Evolutionary conservation across 192 early-diverging fungal genomes (phyloP).

Genomic region (Backusella sp.): DNA sequence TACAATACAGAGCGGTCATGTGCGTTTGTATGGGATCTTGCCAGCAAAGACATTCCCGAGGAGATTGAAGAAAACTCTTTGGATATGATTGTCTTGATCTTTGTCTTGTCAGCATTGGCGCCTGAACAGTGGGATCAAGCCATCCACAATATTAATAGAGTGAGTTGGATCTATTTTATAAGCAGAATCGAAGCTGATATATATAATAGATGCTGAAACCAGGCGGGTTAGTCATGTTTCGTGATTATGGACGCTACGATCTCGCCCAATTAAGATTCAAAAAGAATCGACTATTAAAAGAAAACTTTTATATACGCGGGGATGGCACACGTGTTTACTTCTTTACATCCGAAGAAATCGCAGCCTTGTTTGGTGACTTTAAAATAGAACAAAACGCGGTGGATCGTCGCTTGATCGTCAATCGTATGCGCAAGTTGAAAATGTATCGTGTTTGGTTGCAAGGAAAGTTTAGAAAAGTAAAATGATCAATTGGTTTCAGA

Average conservation of each 20-base stretch:
- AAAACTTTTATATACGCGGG: constrained; percentile 96
- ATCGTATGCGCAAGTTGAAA: constrained; percentile 85
- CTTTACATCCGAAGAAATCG: constrained; percentile 64
- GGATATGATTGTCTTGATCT: constrained; percentile 91
- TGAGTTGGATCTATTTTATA: constrained; percentile 19
- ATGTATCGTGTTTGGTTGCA: constrained; percentile 99
- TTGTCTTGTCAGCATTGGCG: constrained; percentile 91
- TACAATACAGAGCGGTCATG: constrained; percentile 72
- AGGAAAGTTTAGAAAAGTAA: constrained; percentile 84
- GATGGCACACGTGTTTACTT: constrained; percentile 96
- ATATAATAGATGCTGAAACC: constrained; percentile 66
- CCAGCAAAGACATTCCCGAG: constrained; percentile 61
- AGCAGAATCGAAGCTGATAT: background rate
- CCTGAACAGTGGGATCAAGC: constrained; percentile 84
- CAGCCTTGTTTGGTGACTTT: constrained; percentile 46
- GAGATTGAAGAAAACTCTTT: constrained; percentile 76
- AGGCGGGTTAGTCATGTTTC: constrained; percentile 86
- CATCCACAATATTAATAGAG: constrained; percentile 75
- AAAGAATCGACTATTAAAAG: constrained; percentile 79
- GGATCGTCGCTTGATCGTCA: constrained; percentile 90
- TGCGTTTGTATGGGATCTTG: constrained; percentile 97
- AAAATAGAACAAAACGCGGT: constrained; percentile 86
- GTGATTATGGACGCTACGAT: constrained; percentile 97
- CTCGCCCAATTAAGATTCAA: constrained; percentile 97
- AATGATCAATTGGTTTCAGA: background rate